Base-by-base conservation (phyloP, 169 alveolate genomes). In the Amoebophrya sp. region DNA sequence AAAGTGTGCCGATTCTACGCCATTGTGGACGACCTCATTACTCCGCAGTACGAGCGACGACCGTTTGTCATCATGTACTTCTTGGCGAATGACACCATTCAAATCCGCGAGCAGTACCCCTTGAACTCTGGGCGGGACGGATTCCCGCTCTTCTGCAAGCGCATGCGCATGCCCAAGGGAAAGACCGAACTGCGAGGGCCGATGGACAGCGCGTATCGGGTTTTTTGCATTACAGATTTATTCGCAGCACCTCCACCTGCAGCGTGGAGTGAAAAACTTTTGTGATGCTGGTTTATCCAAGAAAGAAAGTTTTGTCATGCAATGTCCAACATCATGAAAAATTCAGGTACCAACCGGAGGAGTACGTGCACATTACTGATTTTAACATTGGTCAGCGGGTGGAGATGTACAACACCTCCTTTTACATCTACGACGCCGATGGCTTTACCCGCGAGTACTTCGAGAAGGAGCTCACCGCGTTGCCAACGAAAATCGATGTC, bases 1-100 rank as follows among this genome's bases (percentile, higher is more conserved):
- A 91, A 83, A 88, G 91, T 91, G 38, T 91, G 93, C 41, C 91
- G 93, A 18, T 91, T 91, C 93, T 91, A 88, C 38, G 93, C 93
- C 0, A 83, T 91, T 29, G 66, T 91, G 66, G 93, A 91, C 40
- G 93, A 91, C 77, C 89, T 91, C 14, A 47, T 33, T 54, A 91
- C 91, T 12, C 91, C 90, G 41, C 93, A 91, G 89, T 91, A 77
- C 93, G 93, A 88, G 89, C 90, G 91, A 2, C 32, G 93, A 66
- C 93, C 93, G 53, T 91, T 91, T 88, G 54, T 55, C 40, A 91
- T 91, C 89, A 35, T 91, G 66, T 91, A 91, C 77, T 91, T 91
- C 89, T 66, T 91, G 40, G 91, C 91, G 32, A 89, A 91, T 38
- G 93, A 91, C 40, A 91, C 93, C 39, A 77, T 88, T 23, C 91